These are phyloP conservation scores for Alternaria triticina DNA, from an alignment of 2,329 filamentous ascomycete genomes.

Conservation along the genomic window DNA sequence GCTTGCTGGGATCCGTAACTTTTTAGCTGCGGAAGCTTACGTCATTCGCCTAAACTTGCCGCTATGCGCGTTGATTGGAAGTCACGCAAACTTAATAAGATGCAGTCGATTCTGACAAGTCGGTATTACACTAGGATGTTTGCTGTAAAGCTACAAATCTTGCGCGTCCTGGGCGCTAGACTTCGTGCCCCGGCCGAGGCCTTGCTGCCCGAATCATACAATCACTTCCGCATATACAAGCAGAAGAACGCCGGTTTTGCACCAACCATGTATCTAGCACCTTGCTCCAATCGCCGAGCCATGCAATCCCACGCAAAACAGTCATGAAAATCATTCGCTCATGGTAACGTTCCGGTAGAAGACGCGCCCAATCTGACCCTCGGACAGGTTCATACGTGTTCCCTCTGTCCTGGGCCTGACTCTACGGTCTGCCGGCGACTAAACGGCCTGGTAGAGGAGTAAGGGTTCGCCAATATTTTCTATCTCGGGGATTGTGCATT, in stretches of 20 bases:
- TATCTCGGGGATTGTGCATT: constrained; percentile 98
- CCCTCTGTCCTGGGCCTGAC: constrained; percentile 21
- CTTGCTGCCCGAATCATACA: constrained; percentile 15
- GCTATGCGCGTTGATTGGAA: background rate
- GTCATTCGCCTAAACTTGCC: constrained; percentile 28
- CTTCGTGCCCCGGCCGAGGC: constrained; percentile 11
- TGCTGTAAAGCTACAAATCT: constrained; percentile 25
- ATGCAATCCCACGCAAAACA: constrained; percentile 44
- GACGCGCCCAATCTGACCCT: constrained; percentile 23
- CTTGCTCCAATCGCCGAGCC: constrained; percentile 48
- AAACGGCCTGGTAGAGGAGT: constrained; percentile 73
- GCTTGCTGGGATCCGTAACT: constrained; percentile 24
- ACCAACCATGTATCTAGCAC: constrained; percentile 28
- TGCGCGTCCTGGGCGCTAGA: constrained; percentile 19
- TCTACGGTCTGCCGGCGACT: constrained; percentile 28
- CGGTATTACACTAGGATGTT: constrained; percentile 41
- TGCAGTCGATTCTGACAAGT: constrained; percentile 19
- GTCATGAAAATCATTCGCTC: constrained; percentile 48
- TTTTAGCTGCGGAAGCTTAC: constrained; percentile 32
- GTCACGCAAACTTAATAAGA: background rate
- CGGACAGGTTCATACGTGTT: constrained; percentile 12
- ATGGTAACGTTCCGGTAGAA: constrained; percentile 39
- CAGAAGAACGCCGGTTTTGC: constrained; percentile 40
- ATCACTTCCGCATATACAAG: constrained; percentile 21
- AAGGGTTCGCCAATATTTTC: constrained; percentile 97